Evolutionary conservation across 345 rosid genomes (phyloP).

Genomic region (Adansonia digitata): DNA sequence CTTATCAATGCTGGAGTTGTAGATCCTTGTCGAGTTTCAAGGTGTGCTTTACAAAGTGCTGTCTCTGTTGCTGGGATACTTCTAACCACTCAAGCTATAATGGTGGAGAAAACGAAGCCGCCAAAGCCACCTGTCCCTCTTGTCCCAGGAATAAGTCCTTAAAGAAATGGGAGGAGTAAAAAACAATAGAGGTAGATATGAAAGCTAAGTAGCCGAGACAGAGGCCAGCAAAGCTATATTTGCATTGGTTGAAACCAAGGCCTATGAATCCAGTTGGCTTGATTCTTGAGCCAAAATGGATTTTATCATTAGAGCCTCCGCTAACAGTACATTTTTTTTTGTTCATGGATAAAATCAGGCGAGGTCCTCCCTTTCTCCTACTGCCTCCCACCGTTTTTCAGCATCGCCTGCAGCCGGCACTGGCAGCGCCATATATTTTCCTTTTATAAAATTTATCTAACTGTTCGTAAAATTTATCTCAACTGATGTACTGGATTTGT

Average conservation of each 20-base stretch:
- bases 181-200: not conserved
- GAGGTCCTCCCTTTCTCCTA: not conserved
- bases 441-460: not conserved
- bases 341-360: not conserved
- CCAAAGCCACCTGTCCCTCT: slow-evolving; percentile 55
- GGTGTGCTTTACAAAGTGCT: slow-evolving; percentile 78
- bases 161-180: slow-evolving; percentile 4
- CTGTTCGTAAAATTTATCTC: not conserved
- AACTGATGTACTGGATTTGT: not conserved
- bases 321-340: not conserved
- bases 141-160: slow-evolving; percentile 71
- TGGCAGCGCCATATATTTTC: not conserved
- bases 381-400: not conserved
- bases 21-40: slow-evolving; percentile 75
- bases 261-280: not conserved
- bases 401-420: not conserved
- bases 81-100: slow-evolving; percentile 77
- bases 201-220: not conserved
- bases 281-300: not conserved
- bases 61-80: slow-evolving; percentile 73
- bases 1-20: slow-evolving; percentile 61
- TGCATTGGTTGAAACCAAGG: not conserved
- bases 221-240: not conserved
- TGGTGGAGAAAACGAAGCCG: slow-evolving; percentile 61
- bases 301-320: not conserved